Conservation (phyloP, 768 basidiomycete species). For the Flagelloscypha sp. region DNA sequence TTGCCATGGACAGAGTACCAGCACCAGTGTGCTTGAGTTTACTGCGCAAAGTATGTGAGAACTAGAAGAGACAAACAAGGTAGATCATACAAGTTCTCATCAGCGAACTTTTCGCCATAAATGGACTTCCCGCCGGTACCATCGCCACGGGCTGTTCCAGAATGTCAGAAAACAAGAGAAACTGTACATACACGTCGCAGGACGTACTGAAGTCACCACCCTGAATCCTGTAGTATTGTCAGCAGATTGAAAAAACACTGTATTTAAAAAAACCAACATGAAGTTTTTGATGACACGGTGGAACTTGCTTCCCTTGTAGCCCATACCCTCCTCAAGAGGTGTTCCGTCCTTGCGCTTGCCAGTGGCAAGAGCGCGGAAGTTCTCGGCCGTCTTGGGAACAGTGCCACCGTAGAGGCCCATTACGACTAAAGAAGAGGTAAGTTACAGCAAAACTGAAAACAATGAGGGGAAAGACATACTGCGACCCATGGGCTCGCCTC, state of each 20-base stretch:
- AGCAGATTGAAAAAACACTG: background rate
- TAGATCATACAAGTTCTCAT: conserved; percentile 84
- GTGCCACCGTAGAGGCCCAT: conserved; percentile 93
- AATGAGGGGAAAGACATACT: conserved; percentile 33
- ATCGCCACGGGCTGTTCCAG: conserved; percentile 58
- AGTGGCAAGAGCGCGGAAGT: conserved; percentile 90
- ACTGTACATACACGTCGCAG: conserved; percentile 8
- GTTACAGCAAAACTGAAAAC: conserved; percentile 6
- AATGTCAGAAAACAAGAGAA: conserved; percentile 11
- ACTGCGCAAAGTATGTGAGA: conserved; percentile 32
- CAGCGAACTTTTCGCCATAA: conserved; percentile 83
- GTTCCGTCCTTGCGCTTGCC: conserved; percentile 74
- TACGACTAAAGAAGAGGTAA: conserved; percentile 41
- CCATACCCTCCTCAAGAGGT: conserved; percentile 61
- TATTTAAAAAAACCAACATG: conserved; percentile 45
- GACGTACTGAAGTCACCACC: conserved; percentile 94
- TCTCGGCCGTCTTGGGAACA: conserved; percentile 94
- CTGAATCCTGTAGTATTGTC: conserved; percentile 61
- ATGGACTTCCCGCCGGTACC: conserved; percentile 95
- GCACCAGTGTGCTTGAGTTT: conserved; percentile 91
- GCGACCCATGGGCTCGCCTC: conserved; percentile 77
- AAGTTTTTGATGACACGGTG: conserved; percentile 94
- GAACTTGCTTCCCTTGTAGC: conserved; percentile 94
- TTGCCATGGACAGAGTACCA: conserved; percentile 91
- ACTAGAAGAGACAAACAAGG: background rate